Evolutionary conservation across 768 basidiomycete species (phyloP), one percentile per base, ranked within the genome.

Genomic region (Pleurotus pulmonarius): DNA sequence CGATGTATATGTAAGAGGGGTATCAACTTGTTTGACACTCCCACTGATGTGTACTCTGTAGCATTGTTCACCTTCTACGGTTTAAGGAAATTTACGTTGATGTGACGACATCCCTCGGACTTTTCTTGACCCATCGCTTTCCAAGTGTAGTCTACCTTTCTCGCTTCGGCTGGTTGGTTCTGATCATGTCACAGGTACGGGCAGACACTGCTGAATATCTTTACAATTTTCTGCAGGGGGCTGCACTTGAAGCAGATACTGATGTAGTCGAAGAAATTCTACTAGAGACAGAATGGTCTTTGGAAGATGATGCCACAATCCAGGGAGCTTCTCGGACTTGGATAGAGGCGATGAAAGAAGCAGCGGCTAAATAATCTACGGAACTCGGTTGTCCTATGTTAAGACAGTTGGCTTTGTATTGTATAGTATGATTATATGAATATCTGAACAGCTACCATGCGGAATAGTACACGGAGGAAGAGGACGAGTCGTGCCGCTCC

Each of bases 201-300:
- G 78, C 85, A 8, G 83, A 86, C 58, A 85, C 90, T 1, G 90
- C 92, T 2, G 94, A 96, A 68, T 83, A 88, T 59, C 68, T 97
- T 6, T 97, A 94, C 65, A 73, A 92, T 24, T 77, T 83, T 13
- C 69, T 95, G 37, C 90, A 93, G 66, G 83, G 83, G 61, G 77
- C 77, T 46, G 90, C 91, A 60, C 64, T 88, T 7, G 84, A 78
- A 0, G 69, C 75, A 56, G 88, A 90, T 13, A 83, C 83, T 7
- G 85, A 86, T 38, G 82, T 79, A 39, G 76, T 81, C 1, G 90
- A 92, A 64, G 82, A 86, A 12, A 66, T 89, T 11, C 68, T 94
- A 40, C 71, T 94, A 24, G 88, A 94, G 67, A 92, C 92, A 20
- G 87, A 88, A 69, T 94, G 92, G 92, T 77, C 83, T 18, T 78